Percentiles rank a stretch among this genome's conserved stretches.
These are phyloP conservation scores for Discostella stelligeroides DNA, from an alignment of 108 stramenopile genomes.

Conservation along the genomic window DNA sequence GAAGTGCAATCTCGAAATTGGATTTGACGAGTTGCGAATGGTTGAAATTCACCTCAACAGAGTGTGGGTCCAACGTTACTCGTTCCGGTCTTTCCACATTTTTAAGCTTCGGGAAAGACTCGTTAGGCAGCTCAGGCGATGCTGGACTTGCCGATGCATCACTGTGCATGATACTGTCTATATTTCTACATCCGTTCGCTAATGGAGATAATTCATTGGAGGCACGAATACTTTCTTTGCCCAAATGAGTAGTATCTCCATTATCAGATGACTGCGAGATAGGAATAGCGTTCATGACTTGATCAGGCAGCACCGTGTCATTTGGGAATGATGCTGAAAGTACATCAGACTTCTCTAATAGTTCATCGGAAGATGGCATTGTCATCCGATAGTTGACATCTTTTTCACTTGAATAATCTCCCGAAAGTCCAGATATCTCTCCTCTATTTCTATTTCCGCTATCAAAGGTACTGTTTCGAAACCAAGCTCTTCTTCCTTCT, in stretches of 20 bases:
- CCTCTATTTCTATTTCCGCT: neutral
- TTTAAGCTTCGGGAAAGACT: neutral
- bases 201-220: neutral
- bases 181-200: too few relatives aligned
- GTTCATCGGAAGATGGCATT: constrained; percentile 11
- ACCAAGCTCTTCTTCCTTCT: constrained; percentile 36
- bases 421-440: neutral
- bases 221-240: too few relatives aligned
- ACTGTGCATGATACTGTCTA: neutral
- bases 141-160: neutral
- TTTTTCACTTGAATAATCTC: too few relatives aligned
- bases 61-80: neutral
- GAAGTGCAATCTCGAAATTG: constrained; percentile 9
- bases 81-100: too few relatives aligned
- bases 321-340: constrained; percentile 15
- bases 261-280: neutral
- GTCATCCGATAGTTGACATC: neutral
- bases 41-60: neutral
- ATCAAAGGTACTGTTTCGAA: constrained; percentile 4
- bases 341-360: constrained; percentile 24
- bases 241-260: neutral
- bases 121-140: neutral
- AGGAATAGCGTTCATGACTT: constrained; percentile 1
- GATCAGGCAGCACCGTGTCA: constrained; percentile 20
- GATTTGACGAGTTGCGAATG: neutral